Evolutionary conservation across 176 grass and related monocot species (phyloP), one percentile per base, ranked within the genome.

Genomic region (Saccharum officinarum): DNA sequence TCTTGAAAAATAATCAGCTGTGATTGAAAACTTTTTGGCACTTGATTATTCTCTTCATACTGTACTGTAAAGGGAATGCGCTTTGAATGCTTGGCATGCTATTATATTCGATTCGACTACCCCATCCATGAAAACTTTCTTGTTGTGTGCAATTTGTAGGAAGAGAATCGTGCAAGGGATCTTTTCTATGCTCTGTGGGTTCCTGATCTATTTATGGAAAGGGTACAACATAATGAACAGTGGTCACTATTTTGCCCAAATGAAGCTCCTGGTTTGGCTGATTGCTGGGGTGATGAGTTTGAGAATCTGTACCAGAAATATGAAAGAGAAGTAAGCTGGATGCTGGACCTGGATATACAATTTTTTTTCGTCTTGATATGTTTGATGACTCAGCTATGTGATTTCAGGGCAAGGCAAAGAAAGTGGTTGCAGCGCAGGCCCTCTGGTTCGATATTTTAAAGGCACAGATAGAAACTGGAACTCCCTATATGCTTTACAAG

Each of bases 401-500:
- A 66, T 73, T 86, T 82, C 73, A 99, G 97, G 97, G 90, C 38
- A 99, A 99, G 55, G 94, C 97, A 4, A 99, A 99, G 80, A 99
- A 97, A 86, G 47, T 90, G 69, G 89, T 99, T 79, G 55, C 94
- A 45, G 97, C 97, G 22, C 97, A 99, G 86, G 82, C 74, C 74
- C 86, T 99, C 13, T 99, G 97, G 97, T 99, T 99, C 82, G 97
- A 99, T 18, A 92, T 99, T 85, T 84, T 97, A 66, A 99, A 99
- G 86, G 92, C 97, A 80, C 97, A 99, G 76, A 97, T 99, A 84
- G 94, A 99, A 79, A 99, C 97, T 80, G 97, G 97, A 65, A 99
- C 97, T 40, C 97, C 97, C 2, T 99, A 99, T 80, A 99, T 99
- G 97, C 97, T 99, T 47, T 99, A 92, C 69, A 99, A 99, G 97